Evolutionary conservation across 2,329 filamentous ascomycete species (phyloP).

Genomic region (Thelonectria blattea): DNA sequence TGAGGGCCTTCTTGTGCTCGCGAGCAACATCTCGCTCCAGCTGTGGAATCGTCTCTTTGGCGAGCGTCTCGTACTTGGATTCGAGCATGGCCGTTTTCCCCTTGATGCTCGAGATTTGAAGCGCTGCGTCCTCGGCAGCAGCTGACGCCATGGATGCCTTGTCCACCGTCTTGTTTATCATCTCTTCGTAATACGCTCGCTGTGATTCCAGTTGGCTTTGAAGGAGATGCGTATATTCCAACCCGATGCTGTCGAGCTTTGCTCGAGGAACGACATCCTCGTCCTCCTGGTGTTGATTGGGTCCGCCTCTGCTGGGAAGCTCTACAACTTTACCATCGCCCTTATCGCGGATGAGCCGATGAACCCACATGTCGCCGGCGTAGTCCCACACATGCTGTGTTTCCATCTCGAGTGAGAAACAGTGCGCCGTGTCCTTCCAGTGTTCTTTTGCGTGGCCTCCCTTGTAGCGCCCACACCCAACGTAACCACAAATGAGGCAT

Average conservation of each 20-base stretch:
- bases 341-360: slow-evolving; percentile 92
- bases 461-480: slow-evolving; percentile 95
- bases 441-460: slow-evolving; percentile 91
- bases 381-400: slow-evolving; percentile 99
- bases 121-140: slow-evolving; percentile 67
- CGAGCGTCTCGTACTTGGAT: slow-evolving; percentile 52
- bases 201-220: slow-evolving; percentile 94
- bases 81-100: slow-evolving; percentile 60
- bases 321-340: slow-evolving; percentile 92
- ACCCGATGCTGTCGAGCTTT: slow-evolving; percentile 77
- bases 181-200: slow-evolving; percentile 90
- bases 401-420: slow-evolving; percentile 89
- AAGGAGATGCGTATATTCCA: slow-evolving; percentile 94
- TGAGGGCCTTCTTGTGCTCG: slow-evolving; percentile 70
- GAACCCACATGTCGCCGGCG: slow-evolving; percentile 92
- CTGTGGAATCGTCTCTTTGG: slow-evolving; percentile 62
- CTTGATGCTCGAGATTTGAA: slow-evolving; percentile 55
- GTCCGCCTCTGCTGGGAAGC: slow-evolving; percentile 65
- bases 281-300: slow-evolving; percentile 47
- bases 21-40: slow-evolving; percentile 77
- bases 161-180: slow-evolving; percentile 85
- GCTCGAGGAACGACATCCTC: slow-evolving; percentile 74
- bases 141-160: slow-evolving; percentile 80
- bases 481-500: slow-evolving; percentile 89
- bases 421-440: slow-evolving; percentile 88